Percentiles rank a stretch among this genome's conserved stretches.
phyloP scores from a whole-genome alignment of 1,139 yeast genomes.

The Ashbya aceris region DNA sequence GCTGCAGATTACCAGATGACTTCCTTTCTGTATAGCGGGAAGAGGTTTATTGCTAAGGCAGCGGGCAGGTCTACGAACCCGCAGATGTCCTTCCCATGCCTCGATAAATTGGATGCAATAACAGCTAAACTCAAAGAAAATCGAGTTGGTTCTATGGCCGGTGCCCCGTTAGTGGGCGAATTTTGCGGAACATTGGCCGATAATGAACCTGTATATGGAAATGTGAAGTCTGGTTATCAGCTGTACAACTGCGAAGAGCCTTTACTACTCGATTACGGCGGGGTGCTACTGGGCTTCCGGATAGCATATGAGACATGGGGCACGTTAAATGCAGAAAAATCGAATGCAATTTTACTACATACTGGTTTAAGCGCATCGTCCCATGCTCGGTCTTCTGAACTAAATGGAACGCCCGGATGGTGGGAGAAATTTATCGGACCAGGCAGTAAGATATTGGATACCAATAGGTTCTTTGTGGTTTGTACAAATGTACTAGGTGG shows the following conservation, averaged over 20 bases:
- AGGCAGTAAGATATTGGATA: constrained; percentile 59
- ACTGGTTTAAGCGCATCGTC: constrained; percentile 92
- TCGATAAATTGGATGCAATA: constrained; percentile 64
- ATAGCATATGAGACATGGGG: constrained; percentile 96
- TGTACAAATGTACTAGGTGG: constrained; percentile 93
- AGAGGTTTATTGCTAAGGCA: too few species aligned
- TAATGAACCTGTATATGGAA: constrained; percentile 67
- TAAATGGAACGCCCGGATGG: constrained; percentile 77
- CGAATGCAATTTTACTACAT: constrained; percentile 72
- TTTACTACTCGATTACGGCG: constrained; percentile 73
- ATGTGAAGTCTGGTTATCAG: constrained; percentile 60
- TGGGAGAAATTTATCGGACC: constrained; percentile 94
- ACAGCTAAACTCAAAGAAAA: constrained; percentile 37
- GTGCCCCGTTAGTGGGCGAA: not conserved
- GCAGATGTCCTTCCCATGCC: constrained; percentile 68
- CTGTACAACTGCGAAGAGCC: constrained; percentile 48
- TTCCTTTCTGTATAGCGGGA: too few species aligned
- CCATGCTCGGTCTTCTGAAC: constrained; percentile 79
- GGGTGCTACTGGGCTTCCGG: constrained; percentile 60
- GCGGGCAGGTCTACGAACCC: constrained; percentile 16
- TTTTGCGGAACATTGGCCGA: too few species aligned
- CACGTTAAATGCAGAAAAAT: constrained; percentile 44
- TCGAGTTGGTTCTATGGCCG: not conserved
- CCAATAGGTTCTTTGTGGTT: constrained; percentile 68
- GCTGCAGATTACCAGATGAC: too few species aligned